phyloP scores from a whole-genome alignment of 2,329 filamentous ascomycete species.

The Beauveria caledonica region DNA sequence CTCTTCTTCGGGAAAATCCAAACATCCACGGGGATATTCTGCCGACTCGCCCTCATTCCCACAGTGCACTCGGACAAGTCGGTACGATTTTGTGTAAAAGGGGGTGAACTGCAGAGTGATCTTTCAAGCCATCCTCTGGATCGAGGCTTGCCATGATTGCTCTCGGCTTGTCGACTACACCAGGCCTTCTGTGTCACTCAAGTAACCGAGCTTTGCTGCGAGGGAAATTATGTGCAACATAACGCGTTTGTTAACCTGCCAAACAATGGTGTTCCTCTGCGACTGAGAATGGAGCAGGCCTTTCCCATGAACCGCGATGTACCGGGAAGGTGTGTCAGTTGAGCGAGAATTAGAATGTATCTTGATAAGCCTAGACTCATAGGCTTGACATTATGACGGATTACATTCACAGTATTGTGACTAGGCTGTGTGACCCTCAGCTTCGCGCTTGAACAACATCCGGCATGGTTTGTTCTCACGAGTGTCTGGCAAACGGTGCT shows the following conservation, averaged over 20 bases:
- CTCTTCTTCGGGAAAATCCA: background rate
- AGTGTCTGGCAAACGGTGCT: background rate
- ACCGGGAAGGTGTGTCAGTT: background rate
- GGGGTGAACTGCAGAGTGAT: background rate
- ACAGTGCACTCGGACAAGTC: background rate
- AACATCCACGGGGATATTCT: background rate
- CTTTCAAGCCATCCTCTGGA: background rate
- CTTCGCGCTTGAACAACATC: background rate
- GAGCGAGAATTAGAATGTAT: too few species aligned
- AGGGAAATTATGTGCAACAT: background rate
- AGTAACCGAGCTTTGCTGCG: background rate
- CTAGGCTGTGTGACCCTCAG: background rate
- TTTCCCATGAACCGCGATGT: background rate
- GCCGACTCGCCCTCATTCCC: background rate
- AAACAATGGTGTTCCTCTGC: background rate
- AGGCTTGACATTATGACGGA: background rate
- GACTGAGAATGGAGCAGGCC: background rate
- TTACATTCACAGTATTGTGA: too few species aligned
- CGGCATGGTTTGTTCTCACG: background rate
- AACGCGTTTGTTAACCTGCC: background rate
- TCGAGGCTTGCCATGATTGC: constrained; percentile 1
- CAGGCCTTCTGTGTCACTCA: background rate
- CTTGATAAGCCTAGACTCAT: background rate
- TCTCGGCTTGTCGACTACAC: constrained; percentile 6
- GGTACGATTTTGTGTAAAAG: background rate